These are phyloP conservation scores for Dothiorella sarmentorum DNA, from an alignment of 2,329 filamentous ascomycete species.

Conservation along the genomic window DNA sequence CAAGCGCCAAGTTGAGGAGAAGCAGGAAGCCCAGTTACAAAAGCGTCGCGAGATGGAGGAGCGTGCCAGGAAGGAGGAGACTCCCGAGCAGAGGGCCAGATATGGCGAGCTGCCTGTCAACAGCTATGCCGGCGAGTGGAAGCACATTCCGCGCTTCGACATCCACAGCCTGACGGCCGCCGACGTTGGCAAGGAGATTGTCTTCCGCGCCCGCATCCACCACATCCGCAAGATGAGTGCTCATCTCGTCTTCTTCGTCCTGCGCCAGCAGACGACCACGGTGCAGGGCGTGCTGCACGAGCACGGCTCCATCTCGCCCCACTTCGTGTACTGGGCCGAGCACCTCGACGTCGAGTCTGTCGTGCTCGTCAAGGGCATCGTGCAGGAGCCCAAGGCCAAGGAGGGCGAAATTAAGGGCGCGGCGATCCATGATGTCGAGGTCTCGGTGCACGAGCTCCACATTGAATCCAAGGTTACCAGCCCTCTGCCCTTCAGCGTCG, in stretches of 20 bases:
- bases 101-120: slow-evolving; percentile 59
- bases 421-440: slow-evolving; percentile 70
- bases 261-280: slow-evolving; percentile 78
- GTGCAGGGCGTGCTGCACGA: slow-evolving; percentile 77
- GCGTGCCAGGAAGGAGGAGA: slow-evolving; percentile 52
- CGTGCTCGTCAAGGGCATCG: slow-evolving; percentile 68
- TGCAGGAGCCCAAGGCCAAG: slow-evolving; percentile 67
- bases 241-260: slow-evolving; percentile 78
- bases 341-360: slow-evolving; percentile 75
- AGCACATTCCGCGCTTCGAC: slow-evolving; percentile 46
- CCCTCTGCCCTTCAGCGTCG: slow-evolving; percentile 65
- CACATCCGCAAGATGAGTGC: slow-evolving; percentile 78
- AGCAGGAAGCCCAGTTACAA: slow-evolving; percentile 43
- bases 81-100: slow-evolving; percentile 55
- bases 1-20: slow-evolving; percentile 42
- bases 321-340: slow-evolving; percentile 85
- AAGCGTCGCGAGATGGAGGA: slow-evolving; percentile 48
- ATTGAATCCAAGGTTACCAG: slow-evolving; percentile 60
- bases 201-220: slow-evolving; percentile 70
- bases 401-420: slow-evolving; percentile 69
- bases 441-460: slow-evolving; percentile 65
- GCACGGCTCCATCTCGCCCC: slow-evolving; percentile 60
- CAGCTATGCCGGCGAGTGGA: slow-evolving; percentile 53
- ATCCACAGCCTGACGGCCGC: slow-evolving; percentile 51
- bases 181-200: slow-evolving; percentile 58